These are phyloP conservation scores for Leccinum disarticulatum DNA, from an alignment of 768 basidiomycete species.

Conservation along the genomic window DNA sequence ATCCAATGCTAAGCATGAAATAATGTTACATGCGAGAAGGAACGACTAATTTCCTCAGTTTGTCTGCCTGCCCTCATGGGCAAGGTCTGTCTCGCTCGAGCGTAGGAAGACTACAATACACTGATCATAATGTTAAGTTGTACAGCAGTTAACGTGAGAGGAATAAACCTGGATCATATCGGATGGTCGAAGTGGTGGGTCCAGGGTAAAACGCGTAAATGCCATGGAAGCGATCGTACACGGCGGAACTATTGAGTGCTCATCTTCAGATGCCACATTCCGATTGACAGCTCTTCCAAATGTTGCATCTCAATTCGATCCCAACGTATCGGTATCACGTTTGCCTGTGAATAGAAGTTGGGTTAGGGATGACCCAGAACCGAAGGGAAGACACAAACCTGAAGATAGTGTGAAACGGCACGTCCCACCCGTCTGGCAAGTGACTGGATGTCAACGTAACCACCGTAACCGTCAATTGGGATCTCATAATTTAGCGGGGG, in stretches of 20 bases:
- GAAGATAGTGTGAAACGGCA: slow-evolving; percentile 73
- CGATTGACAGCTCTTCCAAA: slow-evolving; percentile 65
- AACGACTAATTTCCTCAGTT: background rate
- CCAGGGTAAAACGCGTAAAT: slow-evolving; percentile 5
- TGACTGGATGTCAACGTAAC: slow-evolving; percentile 63
- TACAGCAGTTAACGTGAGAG: slow-evolving; percentile 20
- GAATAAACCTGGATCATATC: slow-evolving; percentile 10
- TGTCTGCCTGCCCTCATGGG: background rate
- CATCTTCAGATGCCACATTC: slow-evolving; percentile 72
- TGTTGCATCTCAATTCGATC: slow-evolving; percentile 69
- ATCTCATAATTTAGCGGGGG: slow-evolving; percentile 71
- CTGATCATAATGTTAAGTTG: slow-evolving; percentile 11
- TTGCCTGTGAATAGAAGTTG: slow-evolving; percentile 44
- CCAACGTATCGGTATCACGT: slow-evolving; percentile 67
- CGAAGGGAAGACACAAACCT: slow-evolving; percentile 41
- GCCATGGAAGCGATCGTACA: slow-evolving; percentile 11
- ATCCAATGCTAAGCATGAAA: slow-evolving; percentile 9
- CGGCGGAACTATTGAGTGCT: slow-evolving; percentile 26
- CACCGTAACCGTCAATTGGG: slow-evolving; percentile 65
- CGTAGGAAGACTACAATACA: slow-evolving; percentile 15
- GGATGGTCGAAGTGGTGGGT: slow-evolving; percentile 8
- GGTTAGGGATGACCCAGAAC: slow-evolving; percentile 10
- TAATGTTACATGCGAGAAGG: slow-evolving; percentile 21
- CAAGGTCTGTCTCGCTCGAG: background rate
- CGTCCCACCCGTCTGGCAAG: slow-evolving; percentile 67